Conservation (phyloP, 2,329 filamentous ascomycete genomes). For the Colletotrichum agaves region DNA sequence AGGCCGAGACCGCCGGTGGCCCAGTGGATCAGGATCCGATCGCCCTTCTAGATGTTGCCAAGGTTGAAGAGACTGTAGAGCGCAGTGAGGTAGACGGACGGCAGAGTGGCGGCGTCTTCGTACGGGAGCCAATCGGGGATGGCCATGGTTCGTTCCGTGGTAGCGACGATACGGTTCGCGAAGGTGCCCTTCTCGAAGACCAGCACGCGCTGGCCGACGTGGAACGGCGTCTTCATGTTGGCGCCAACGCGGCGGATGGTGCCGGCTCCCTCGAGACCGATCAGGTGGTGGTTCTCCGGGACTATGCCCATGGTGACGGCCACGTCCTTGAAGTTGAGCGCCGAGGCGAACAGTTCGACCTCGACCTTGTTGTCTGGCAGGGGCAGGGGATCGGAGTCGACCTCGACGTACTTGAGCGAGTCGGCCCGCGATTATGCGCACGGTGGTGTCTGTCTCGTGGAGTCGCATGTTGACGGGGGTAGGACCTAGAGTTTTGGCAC, state of each 20-base stretch:
- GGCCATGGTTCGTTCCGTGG: conserved; percentile 37
- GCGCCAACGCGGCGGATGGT: too few relatives aligned
- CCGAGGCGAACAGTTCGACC: not conserved
- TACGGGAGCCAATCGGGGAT: conserved; percentile 21
- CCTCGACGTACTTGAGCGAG: too few relatives aligned
- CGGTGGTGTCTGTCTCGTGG: too few relatives aligned
- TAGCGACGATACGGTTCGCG: conserved; percentile 41
- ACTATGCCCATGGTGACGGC: conserved; percentile 9
- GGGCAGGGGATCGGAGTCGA: too few relatives aligned
- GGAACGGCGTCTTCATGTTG: too few relatives aligned
- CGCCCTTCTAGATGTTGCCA: conserved; percentile 38
- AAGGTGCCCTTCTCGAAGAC: conserved; percentile 24
- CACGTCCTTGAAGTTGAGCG: not conserved
- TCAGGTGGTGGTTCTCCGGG: not conserved
- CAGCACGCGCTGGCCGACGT: not conserved
- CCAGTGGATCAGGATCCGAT: conserved; percentile 19
- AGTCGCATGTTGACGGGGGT: too few relatives aligned
- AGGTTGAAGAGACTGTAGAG: conserved; percentile 38
- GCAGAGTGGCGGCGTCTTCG: conserved; percentile 44
- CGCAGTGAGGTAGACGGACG: conserved; percentile 46
- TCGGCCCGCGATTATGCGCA: too few relatives aligned
- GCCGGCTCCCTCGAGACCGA: conserved; percentile 2
- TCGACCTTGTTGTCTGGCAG: not conserved
- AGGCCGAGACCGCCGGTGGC: not conserved
- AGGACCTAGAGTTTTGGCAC: too few relatives aligned